phyloP scores from a whole-genome alignment of 495 filamentous ascomycete genomes.

The Cudoniella acicularis region DNA sequence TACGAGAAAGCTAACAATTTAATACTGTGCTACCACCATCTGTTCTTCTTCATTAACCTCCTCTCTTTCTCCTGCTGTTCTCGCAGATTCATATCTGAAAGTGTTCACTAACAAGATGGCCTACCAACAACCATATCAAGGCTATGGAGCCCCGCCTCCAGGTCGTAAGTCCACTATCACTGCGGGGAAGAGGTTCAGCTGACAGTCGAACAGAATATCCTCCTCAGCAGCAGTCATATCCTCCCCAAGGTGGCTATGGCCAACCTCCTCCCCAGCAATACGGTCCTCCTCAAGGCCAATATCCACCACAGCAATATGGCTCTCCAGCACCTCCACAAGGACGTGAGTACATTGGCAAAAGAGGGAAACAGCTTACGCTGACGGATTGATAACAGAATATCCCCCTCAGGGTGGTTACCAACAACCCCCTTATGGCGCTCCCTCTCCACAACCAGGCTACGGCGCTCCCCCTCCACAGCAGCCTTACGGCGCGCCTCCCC shows the following conservation, averaged over 20 bases:
- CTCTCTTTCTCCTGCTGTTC: neutral
- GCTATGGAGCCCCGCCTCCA: slow-evolving; percentile 11
- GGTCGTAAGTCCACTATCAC: slow-evolving; percentile 1
- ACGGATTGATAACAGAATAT: neutral
- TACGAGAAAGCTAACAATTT: slow-evolving; percentile 13
- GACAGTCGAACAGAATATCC: neutral
- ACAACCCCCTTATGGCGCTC: slow-evolving; percentile 15
- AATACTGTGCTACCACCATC: slow-evolving; percentile 2
- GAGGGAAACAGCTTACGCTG: neutral
- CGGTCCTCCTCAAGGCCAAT: slow-evolving; percentile 22
- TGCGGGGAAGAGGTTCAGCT: neutral
- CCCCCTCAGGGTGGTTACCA: neutral
- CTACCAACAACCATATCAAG: slow-evolving; percentile 16
- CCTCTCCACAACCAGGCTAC: slow-evolving; percentile 24
- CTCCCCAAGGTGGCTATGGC: slow-evolving; percentile 17
- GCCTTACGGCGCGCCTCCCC: slow-evolving; percentile 25
- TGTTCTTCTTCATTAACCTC: slow-evolving; percentile 12
- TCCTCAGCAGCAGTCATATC: slow-evolving; percentile 7
- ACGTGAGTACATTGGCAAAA: neutral
- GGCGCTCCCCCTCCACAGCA: slow-evolving; percentile 34
- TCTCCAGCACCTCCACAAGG: slow-evolving; percentile 9
- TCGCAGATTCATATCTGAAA: slow-evolving; percentile 4
- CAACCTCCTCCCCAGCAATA: slow-evolving; percentile 18
- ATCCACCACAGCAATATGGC: slow-evolving; percentile 23
- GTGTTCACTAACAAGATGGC: slow-evolving; percentile 16